A percentile compares a stretch with the other conserved stretches of the same genome.
These are phyloP conservation scores for Cladophialophora psammophila DNA, from an alignment of 2,329 filamentous ascomycete species.

Conservation along the genomic window DNA sequence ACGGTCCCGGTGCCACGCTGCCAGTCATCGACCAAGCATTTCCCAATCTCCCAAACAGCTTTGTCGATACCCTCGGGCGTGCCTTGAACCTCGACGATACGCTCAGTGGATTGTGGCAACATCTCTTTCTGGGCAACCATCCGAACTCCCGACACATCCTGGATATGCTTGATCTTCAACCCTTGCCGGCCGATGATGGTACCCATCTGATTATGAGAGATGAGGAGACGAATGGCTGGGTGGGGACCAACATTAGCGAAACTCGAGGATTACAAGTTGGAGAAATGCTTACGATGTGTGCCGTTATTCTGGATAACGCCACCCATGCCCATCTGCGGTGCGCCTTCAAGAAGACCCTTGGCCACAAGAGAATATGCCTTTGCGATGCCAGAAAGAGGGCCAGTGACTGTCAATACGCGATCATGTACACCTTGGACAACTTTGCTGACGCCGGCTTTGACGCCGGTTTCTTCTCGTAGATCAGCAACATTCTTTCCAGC, in stretches of 20 bases:
- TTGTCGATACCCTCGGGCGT: conserved; percentile 94
- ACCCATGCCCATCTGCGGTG: conserved; percentile 94
- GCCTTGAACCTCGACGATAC: conserved; percentile 95
- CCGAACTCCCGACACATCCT: conserved; percentile 93
- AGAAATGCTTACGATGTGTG: conserved; percentile 80
- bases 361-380: conserved; percentile 94
- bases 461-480: conserved; percentile 94
- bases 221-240: conserved; percentile 92
- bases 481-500: conserved; percentile 98
- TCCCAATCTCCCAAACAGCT: conserved; percentile 98
- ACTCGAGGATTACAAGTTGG: conserved; percentile 3
- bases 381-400: conserved; percentile 84
- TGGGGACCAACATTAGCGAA: conserved; percentile 35
- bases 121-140: conserved; percentile 99
- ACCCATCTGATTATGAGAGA: conserved; percentile 99
- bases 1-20: conserved; percentile 96
- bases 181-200: conserved; percentile 97
- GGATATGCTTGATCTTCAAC: conserved; percentile 99
- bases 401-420: conserved; percentile 93
- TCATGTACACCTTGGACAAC: conserved; percentile 97
- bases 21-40: conserved; percentile 97
- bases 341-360: conserved; percentile 88
- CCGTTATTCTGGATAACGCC: conserved; percentile 85
- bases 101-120: conserved; percentile 97
- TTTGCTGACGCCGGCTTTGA: conserved; percentile 98